Conservation (phyloP, 1,139 yeast species). For the Arxiozyma slooffiae region DNA sequence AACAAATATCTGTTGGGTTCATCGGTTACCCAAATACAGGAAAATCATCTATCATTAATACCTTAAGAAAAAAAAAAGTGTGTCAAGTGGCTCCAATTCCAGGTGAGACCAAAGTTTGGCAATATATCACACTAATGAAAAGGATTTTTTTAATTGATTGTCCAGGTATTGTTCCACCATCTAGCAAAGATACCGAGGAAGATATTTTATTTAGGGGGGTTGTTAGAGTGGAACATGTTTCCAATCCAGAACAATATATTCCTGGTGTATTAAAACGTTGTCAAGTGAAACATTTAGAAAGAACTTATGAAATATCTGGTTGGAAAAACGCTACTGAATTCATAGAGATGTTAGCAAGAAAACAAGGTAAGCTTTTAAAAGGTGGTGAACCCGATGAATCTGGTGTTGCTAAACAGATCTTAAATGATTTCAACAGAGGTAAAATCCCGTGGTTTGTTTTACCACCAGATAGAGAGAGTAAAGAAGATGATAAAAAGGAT, state of each 20-base stretch:
- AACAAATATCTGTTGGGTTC: slow-evolving; percentile 93
- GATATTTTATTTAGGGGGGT: slow-evolving; percentile 94
- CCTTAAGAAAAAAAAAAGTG: slow-evolving; percentile 87
- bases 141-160: slow-evolving; percentile 91
- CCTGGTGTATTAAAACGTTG: slow-evolving; percentile 81
- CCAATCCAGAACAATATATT: slow-evolving; percentile 90
- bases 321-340: slow-evolving; percentile 83
- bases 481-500: slow-evolving; percentile 4
- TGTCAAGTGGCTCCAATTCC: slow-evolving; percentile 98
- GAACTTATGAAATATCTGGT: slow-evolving; percentile 90
- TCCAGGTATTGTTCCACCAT: slow-evolving; percentile 98
- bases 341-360: slow-evolving; percentile 81
- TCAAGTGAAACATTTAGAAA: slow-evolving; percentile 81
- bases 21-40: slow-evolving; percentile 98
- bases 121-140: slow-evolving; percentile 93
- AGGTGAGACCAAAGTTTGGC: slow-evolving; percentile 99
- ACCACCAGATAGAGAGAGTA: slow-evolving; percentile 52
- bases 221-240: slow-evolving; percentile 93
- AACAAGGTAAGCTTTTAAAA: slow-evolving; percentile 82
- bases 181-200: slow-evolving; percentile 78
- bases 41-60: slow-evolving; percentile 89
- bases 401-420: slow-evolving; percentile 81
- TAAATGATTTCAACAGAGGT: slow-evolving; percentile 93
- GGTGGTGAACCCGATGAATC: slow-evolving; percentile 98
- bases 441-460: slow-evolving; percentile 96